phyloP scores from a whole-genome alignment of 2,329 filamentous ascomycete species.

The Albophoma yamanashiensis region DNA sequence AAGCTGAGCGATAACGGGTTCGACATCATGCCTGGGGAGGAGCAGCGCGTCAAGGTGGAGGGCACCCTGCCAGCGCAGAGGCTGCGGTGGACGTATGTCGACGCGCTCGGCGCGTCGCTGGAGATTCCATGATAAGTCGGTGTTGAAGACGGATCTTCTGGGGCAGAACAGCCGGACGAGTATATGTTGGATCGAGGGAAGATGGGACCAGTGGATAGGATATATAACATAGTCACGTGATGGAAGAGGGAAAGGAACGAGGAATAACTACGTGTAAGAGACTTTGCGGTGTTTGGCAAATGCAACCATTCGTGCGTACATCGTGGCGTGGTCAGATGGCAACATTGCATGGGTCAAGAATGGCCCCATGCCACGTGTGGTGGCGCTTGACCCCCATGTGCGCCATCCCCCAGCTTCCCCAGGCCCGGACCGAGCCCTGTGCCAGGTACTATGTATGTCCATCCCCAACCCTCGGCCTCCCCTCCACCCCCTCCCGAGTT shows the following conservation, averaged over 20 bases:
- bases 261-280: neutral
- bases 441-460: too few species aligned
- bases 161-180: too few species aligned
- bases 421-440: neutral
- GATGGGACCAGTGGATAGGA: too few species aligned
- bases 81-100: conserved; percentile 8
- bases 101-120: conserved; percentile 6
- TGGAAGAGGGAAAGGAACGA: neutral
- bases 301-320: neutral
- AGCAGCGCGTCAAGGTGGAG: conserved; percentile 10
- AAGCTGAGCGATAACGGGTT: conserved; percentile 46
- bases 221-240: too few species aligned
- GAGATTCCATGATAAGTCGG: neutral
- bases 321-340: neutral
- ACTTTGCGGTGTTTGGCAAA: too few species aligned
- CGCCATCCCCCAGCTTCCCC: neutral
- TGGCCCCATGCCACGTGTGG: neutral
- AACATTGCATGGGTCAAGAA: neutral
- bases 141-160: neutral
- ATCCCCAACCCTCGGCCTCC: neutral
- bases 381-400: neutral
- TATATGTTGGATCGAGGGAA: too few species aligned
- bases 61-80: conserved; percentile 1
- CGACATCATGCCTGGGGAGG: conserved; percentile 41
- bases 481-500: neutral